Percentiles rank a stretch among this genome's conserved stretches.
Evolutionary conservation across 345 rosid species (phyloP).

Genomic region (Theobroma cacao): DNA sequence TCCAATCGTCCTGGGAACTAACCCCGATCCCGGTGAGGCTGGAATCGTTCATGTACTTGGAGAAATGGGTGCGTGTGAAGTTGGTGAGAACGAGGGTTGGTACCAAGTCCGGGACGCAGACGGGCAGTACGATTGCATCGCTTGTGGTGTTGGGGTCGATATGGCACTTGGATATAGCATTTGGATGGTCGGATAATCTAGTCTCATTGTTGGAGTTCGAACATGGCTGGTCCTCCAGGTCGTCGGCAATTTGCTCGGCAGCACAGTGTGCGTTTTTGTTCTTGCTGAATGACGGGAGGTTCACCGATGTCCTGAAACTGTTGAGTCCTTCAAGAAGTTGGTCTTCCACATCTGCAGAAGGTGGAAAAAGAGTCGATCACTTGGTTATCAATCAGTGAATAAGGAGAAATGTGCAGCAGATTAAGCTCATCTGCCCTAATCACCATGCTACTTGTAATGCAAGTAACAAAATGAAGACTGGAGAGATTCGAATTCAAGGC

Average conservation of each 20-base stretch:
- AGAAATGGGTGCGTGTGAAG: conserved; percentile 54
- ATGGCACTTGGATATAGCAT: conserved; percentile 50
- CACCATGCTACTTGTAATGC: no score
- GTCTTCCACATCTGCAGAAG: conserved; percentile 51
- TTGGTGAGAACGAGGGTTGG: conserved; percentile 67
- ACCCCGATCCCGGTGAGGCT: conserved; percentile 57
- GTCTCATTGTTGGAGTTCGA: conserved; percentile 26
- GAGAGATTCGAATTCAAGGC: no score
- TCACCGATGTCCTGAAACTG: conserved; percentile 49
- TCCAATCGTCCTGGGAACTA: conserved; percentile 76
- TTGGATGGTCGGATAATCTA: conserved; percentile 38
- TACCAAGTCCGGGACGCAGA: conserved; percentile 54
- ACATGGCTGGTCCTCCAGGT: conserved; percentile 57
- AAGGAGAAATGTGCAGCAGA: background rate
- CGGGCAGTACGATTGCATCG: conserved; percentile 60
- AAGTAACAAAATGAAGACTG: background rate
- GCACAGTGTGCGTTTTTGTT: conserved; percentile 61
- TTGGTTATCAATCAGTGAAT: no score
- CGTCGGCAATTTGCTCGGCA: conserved; percentile 54
- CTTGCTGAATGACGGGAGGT: conserved; percentile 42
- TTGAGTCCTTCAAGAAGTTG: conserved; percentile 71
- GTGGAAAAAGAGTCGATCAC: background rate
- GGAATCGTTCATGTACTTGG: conserved; percentile 56
- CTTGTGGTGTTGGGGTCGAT: conserved; percentile 47
- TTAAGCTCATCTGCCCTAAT: no score